Evolutionary conservation across 2,329 filamentous ascomycete genomes (phyloP).

Genomic region (Triangularia setosa): DNA sequence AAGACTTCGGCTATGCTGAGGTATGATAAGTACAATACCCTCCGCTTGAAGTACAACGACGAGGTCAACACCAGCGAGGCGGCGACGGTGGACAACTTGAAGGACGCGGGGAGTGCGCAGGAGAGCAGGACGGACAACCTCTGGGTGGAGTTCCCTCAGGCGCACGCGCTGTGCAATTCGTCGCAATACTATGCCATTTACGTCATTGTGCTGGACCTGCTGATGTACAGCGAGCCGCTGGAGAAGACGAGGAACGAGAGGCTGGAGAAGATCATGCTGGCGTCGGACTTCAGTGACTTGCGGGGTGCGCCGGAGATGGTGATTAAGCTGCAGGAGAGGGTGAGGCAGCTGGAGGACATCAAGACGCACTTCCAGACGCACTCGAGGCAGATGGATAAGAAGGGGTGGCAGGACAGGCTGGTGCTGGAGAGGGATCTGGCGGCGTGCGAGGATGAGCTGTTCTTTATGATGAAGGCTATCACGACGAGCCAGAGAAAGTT

Average conservation of each 20-base stretch:
- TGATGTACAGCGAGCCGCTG: conserved; percentile 92
- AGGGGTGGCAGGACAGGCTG: conserved; percentile 87
- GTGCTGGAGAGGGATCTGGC: conserved; percentile 85
- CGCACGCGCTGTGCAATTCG: conserved; percentile 93
- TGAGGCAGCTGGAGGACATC: conserved; percentile 91
- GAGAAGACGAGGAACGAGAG: conserved; percentile 97
- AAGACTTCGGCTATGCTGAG: conserved; percentile 91
- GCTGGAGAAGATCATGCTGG: conserved; percentile 97
- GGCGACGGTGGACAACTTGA: conserved; percentile 34
- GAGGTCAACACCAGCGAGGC: conserved; percentile 69
- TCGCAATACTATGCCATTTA: conserved; percentile 97
- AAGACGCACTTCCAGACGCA: conserved; percentile 95
- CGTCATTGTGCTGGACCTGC: conserved; percentile 90
- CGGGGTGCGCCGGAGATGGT: conserved; percentile 93
- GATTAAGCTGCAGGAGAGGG: conserved; percentile 82
- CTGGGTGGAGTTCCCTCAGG: conserved; percentile 93
- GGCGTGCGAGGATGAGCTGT: conserved; percentile 90
- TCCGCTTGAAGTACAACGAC: conserved; percentile 95
- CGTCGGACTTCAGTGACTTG: conserved; percentile 96
- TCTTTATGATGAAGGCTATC: conserved; percentile 99
- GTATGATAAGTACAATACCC: conserved; percentile 97
- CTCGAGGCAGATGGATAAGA: conserved; percentile 77
- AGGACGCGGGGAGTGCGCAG: conserved; percentile 38
- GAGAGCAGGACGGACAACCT: conserved; percentile 92
- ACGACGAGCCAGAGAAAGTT: conserved; percentile 89